Percentiles rank a stretch among this genome's conserved stretches.
Conservation (phyloP, 306 rosid genomes). For the Herpetospermum pedunculosum region DNA sequence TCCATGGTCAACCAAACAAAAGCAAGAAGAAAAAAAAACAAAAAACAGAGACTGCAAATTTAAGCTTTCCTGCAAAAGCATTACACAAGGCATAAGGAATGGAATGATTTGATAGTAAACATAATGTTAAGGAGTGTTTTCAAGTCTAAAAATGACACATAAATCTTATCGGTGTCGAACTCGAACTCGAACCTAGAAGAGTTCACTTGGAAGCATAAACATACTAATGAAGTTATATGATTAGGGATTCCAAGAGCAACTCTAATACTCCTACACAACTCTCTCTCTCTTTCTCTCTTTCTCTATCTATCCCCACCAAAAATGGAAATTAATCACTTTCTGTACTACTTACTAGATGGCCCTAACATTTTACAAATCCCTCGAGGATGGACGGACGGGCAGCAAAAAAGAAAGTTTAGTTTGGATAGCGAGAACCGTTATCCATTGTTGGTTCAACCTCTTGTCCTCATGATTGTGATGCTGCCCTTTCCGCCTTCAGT, state of each 20-base stretch:
- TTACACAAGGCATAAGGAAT: neutral
- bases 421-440: slow-evolving; percentile 9
- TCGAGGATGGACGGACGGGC: slow-evolving; percentile 11
- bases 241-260: slow-evolving; percentile 14
- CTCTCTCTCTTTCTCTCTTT: neutral
- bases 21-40: neutral
- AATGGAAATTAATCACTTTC: slow-evolving; percentile 3
- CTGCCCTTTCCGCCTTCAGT: slow-evolving; percentile 94
- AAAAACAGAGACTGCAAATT: neutral
- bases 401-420: neutral
- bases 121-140: neutral
- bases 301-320: neutral
- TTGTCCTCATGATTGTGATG: slow-evolving; percentile 95
- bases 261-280: neutral
- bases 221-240: slow-evolving; percentile 12
- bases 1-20: slow-evolving; percentile 3
- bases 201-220: slow-evolving; percentile 26
- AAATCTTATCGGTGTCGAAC: neutral
- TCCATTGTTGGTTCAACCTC: slow-evolving; percentile 38
- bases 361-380: slow-evolving; percentile 22
- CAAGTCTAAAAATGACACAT: neutral
- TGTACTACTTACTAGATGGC: slow-evolving; percentile 15
- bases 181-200: neutral
- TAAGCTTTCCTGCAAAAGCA: neutral
- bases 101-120: neutral